Evolutionary conservation across 768 basidiomycete genomes (phyloP).

Genomic region (Leccinellum albellum): DNA sequence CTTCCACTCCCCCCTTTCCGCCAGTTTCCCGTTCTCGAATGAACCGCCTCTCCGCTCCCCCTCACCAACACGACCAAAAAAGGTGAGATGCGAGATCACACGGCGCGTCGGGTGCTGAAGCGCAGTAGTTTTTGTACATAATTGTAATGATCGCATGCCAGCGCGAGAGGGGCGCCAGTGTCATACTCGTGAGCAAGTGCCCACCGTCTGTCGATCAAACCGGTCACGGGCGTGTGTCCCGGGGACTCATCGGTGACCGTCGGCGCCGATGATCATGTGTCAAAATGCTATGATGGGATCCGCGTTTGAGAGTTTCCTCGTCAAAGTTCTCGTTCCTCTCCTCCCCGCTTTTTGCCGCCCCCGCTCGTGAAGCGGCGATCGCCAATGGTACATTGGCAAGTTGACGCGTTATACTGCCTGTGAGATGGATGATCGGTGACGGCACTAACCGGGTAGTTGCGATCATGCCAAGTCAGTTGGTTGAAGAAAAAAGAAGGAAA

Average conservation of each 20-base stretch:
- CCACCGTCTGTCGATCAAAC: too few relatives aligned
- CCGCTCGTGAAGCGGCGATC: not conserved
- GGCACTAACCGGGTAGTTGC: not conserved
- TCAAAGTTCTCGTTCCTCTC: not conserved
- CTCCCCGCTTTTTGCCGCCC: not conserved
- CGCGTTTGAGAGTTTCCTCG: not conserved
- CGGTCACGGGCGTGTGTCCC: not conserved
- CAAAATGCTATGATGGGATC: not conserved
- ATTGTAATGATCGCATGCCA: not conserved
- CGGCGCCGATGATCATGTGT: not conserved
- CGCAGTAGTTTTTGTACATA: not conserved
- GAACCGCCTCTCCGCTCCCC: not conserved
- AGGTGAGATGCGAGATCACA: not conserved
- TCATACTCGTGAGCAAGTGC: not conserved
- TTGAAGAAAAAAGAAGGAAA: not conserved
- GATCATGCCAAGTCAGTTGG: too few relatives aligned
- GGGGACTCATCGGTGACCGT: not conserved
- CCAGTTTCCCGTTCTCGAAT: not conserved
- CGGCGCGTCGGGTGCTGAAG: not conserved
- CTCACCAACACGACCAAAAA: not conserved
- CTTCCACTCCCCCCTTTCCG: not conserved
- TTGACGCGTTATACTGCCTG: not conserved
- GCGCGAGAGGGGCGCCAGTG: not conserved
- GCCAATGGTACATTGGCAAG: not conserved
- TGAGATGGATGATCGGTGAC: not conserved